Percentiles rank a stretch among this genome's conserved stretches.
These are phyloP conservation scores for Monosporascus sp. DNA, from an alignment of 2,329 filamentous ascomycete genomes.

Conservation along the genomic window DNA sequence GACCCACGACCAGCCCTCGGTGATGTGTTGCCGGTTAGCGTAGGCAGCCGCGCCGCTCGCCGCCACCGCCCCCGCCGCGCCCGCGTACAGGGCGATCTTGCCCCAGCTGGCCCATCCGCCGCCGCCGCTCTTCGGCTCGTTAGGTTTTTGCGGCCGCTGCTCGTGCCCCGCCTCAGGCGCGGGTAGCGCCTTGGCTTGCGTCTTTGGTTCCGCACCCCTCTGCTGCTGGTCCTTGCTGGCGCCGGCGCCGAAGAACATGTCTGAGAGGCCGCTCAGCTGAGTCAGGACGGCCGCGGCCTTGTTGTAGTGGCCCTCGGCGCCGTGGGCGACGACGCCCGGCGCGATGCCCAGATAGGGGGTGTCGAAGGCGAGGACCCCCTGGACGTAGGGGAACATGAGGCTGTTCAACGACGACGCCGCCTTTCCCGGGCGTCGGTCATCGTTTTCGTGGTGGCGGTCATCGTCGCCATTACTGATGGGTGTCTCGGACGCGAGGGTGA, in stretches of 20 bases:
- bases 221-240: constrained; percentile 10
- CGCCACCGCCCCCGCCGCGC: constrained; percentile 75
- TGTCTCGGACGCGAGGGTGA: constrained; percentile 59
- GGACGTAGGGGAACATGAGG: constrained; percentile 91
- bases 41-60: constrained; percentile 83
- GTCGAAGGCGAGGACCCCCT: constrained; percentile 87
- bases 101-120: constrained; percentile 73
- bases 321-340: constrained; percentile 77
- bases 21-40: constrained; percentile 74
- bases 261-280: constrained; percentile 59
- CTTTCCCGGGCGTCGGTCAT: constrained; percentile 10
- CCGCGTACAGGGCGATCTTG: constrained; percentile 78
- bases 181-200: constrained; percentile 32
- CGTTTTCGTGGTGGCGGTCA: constrained; percentile 27
- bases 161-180: constrained; percentile 31
- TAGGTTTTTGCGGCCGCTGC: constrained; percentile 33
- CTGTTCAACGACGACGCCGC: constrained; percentile 37
- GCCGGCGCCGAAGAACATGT: constrained; percentile 59
- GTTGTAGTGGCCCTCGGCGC: constrained; percentile 81
- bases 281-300: constrained; percentile 65
- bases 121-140: constrained; percentile 3
- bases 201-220: constrained; percentile 21
- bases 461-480: constrained; percentile 39
- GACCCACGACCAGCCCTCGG: constrained; percentile 73
- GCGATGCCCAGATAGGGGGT: constrained; percentile 85